These are phyloP conservation scores for Mucor sp. DNA, from an alignment of 371 early-diverging fungal species.

Conservation along the genomic window DNA sequence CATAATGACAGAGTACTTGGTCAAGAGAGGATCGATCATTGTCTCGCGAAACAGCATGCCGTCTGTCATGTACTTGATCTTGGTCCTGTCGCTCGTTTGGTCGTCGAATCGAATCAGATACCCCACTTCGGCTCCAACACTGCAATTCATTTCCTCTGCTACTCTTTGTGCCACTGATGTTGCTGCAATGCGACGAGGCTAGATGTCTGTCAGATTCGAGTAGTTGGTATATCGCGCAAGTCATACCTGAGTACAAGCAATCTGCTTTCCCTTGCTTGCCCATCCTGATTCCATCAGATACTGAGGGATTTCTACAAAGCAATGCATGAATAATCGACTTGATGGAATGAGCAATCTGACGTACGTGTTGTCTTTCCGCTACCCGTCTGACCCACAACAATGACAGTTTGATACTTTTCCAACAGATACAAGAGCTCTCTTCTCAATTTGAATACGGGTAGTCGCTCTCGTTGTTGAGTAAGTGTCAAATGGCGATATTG, in stretches of 20 bases:
- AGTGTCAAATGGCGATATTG: conserved; percentile 49
- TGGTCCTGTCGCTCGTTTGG: conserved; percentile 59
- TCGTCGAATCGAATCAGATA: conserved; percentile 80
- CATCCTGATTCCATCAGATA: conserved; percentile 76
- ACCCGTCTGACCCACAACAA: conserved; percentile 65
- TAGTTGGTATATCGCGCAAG: not conserved
- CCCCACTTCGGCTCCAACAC: conserved; percentile 70
- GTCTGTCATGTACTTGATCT: conserved; percentile 91
- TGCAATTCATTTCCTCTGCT: conserved; percentile 85
- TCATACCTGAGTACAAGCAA: conserved; percentile 78
- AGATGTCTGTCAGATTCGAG: not conserved
- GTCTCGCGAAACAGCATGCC: conserved; percentile 87
- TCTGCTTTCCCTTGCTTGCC: conserved; percentile 58
- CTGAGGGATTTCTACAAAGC: conserved; percentile 73
- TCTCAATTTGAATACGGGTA: conserved; percentile 64
- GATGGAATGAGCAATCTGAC: conserved; percentile 5
- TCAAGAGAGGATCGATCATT: conserved; percentile 72
- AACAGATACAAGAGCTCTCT: conserved; percentile 58
- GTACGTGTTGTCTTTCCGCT: conserved; percentile 82
- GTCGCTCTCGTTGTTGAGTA: conserved; percentile 58
- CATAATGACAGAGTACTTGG: conserved; percentile 83
- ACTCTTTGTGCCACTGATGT: conserved; percentile 97
- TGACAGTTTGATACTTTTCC: conserved; percentile 68
- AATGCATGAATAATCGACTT: not conserved
- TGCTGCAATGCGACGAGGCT: conserved; percentile 97